Base-by-base conservation (phyloP, 2,329 filamentous ascomycete genomes). In the Cytospora mali region DNA sequence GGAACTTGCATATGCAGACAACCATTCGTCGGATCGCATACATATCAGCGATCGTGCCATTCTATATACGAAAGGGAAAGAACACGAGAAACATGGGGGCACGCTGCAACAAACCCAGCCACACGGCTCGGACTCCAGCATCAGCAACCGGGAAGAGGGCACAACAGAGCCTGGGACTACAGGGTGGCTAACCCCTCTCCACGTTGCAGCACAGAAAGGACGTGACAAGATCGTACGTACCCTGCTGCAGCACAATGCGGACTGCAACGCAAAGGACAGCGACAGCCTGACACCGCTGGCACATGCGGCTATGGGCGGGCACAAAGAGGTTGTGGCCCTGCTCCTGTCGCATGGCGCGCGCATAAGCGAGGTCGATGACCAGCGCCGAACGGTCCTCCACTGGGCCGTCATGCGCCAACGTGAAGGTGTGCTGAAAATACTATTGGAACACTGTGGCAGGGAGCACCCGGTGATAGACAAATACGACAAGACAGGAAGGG, bases 141-240 rank as follows among this genome's bases (percentile, higher is more conserved):
- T 48, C 27, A 25, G 42, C 55, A 27, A 23, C 48, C 27, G 11
- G 16, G 25, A 27, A 21, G 42, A 23, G 27, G 28, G n/a, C 55
- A 27, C 39, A 29, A 33, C 27, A 28, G 25, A 56, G 25, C 46
- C 11, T 10, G 59, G 27, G 31, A 61, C 18, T 11, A 2, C 6
- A 31, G 66, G 64, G 18, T 71, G 68, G 68, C 58, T 64, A 1
- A 67, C 62, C 35, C 58, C 66, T 6, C 62, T 70, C 1, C 69
- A 70, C 62, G 67, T 70, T 4, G 69, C 69, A 1, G 68, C 68
- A 13, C 62, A 61, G 29, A 68, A 66, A 28, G 68, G 68, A 13
- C 56, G 65, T 29, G 57, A 55, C 29, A 21, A 62, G 1, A 68
- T 71, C n/a, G 55, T 67, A n/a, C 62, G 56, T 10, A n/a, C 66